phyloP scores from a whole-genome alignment of 331 rosid genomes.

The Malus hybrid region DNA sequence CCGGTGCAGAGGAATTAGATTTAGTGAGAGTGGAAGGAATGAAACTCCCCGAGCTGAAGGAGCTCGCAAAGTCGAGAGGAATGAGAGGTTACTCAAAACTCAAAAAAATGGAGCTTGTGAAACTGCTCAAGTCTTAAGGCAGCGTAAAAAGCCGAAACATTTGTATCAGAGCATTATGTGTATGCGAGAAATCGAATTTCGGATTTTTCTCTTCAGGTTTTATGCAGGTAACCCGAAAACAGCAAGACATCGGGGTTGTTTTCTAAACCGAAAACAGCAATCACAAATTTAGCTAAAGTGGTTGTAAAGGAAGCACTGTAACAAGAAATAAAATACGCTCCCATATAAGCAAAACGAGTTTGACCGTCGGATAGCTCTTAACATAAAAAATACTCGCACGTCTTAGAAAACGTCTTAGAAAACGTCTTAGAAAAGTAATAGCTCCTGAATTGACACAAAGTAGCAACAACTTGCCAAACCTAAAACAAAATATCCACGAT shows the following conservation, averaged over 20 bases:
- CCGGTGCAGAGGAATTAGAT: constrained; percentile 5
- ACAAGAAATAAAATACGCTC: neutral
- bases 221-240: neutral
- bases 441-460: neutral
- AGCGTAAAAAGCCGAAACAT: neutral
- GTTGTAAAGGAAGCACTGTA: neutral
- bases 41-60: constrained; percentile 51
- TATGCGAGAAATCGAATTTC: neutral
- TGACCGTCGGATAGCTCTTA: neutral
- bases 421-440: neutral
- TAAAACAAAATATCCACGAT: neutral
- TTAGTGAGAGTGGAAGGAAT: constrained; percentile 26
- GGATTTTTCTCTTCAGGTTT: neutral
- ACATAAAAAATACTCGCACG: neutral
- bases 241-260: neutral
- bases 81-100: constrained; percentile 55
- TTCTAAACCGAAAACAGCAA: too few species aligned
- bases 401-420: neutral
- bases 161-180: neutral
- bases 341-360: neutral
- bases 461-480: constrained; percentile 6
- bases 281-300: too few species aligned
- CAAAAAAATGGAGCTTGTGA: constrained; percentile 44
- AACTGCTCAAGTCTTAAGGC: constrained; percentile 24
- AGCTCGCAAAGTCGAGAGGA: constrained; percentile 53